Base-by-base conservation (phyloP, 2,329 filamentous ascomycete genomes). In the Torrubiella hemipterigena region DNA sequence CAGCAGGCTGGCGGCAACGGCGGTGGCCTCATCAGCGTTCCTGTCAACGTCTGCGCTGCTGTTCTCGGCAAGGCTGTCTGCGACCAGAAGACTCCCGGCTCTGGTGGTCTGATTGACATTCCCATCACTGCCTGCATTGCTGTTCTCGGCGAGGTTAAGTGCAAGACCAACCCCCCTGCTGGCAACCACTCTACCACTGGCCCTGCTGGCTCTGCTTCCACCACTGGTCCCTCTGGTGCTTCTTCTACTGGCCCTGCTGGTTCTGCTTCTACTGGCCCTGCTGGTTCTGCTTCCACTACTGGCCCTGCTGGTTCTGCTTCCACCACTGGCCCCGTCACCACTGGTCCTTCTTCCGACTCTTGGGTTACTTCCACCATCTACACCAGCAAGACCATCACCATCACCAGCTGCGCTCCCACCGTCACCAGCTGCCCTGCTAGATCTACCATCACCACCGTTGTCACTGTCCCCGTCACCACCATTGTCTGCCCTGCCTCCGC, bases 391-490 rank as follows among this genome's bases (percentile, higher is more conserved):
- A 6, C 29, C 12, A 29, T 35, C 33, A 35, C 33, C 14, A 18
- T 35, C 22, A 35, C 33, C 26, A 21, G 29, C 18, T 35, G 33
- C 17, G 24, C 30, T 19, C 24, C 29, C 4, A 29, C 30, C 0
- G 33, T 32, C 20, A 32, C 26, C 9, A 31, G 32, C 30, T 35
- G 33, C 33, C 33, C 33, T 26, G 30, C 33, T 19, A 32, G 29
- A 17, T 35, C 33, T 14, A 35, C 33, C 4, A 19, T 29, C 11
- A 32, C 30, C 17, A 29, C 25, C 14, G 17, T 19, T 8, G 30
- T 30, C 6, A 30, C 30, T 11, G 15, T 35, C 11, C 33, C 33
- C 3, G 26, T 35, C 6, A 35, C 30, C n/a, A 35, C 33, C 12
- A 7, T 32, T 15, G 13, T n/a, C n/a, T n/a, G n/a, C n/a, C n/a